Conservation (phyloP, 2,329 filamentous ascomycete species). For the Zalaria obscura region DNA sequence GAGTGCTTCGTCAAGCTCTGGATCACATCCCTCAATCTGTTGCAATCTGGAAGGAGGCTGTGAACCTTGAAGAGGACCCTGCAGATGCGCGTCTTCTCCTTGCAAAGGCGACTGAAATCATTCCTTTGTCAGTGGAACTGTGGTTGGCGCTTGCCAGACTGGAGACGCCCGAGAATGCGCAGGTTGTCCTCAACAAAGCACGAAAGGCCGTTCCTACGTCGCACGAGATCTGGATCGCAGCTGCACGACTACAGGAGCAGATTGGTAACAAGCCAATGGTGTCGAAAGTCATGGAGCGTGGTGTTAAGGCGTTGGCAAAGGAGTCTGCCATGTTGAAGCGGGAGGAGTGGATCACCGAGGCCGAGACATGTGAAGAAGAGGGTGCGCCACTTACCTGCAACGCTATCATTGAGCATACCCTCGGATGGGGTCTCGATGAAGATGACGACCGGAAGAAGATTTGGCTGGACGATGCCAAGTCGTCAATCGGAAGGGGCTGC, state of each 20-base stretch:
- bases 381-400: constrained; percentile 75
- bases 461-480: constrained; percentile 86
- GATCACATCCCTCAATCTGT: constrained; percentile 91
- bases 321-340: constrained; percentile 94
- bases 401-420: constrained; percentile 80
- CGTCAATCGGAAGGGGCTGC: constrained; percentile 63
- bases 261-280: constrained; percentile 69
- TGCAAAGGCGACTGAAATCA: constrained; percentile 89
- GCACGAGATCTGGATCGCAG: constrained; percentile 93
- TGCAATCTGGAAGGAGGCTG: constrained; percentile 92
- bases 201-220: constrained; percentile 88
- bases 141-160: constrained; percentile 89
- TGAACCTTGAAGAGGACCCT: constrained; percentile 85
- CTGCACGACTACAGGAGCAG: constrained; percentile 76
- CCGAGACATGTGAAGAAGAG: constrained; percentile 88
- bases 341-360: constrained; percentile 92
- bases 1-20: constrained; percentile 79
- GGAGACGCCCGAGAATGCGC: constrained; percentile 80
- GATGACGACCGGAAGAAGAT: constrained; percentile 92
- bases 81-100: constrained; percentile 78
- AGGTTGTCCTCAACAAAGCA: constrained; percentile 88
- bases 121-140: constrained; percentile 82
- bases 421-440: constrained; percentile 87
- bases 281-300: constrained; percentile 81
- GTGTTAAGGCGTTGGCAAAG: constrained; percentile 72